These are phyloP conservation scores for Gardenia jasminoides DNA, from an alignment of 257 asterid species.

Conservation along the genomic window DNA sequence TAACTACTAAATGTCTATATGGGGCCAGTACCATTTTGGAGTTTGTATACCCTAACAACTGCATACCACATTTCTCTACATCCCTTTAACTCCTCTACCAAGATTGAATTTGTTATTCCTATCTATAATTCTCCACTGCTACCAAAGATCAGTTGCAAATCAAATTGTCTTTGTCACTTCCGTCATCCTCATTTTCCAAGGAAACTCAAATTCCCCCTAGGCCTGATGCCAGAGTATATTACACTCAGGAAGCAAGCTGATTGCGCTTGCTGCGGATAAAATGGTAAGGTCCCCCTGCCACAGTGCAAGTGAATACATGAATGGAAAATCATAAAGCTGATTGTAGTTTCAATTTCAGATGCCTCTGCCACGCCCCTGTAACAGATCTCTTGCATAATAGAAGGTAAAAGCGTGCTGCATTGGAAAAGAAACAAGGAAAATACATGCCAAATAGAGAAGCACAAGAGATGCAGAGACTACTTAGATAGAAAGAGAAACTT, in stretches of 20 bases:
- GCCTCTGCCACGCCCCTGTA: neutral
- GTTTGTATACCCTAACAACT: neutral
- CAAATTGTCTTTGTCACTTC: neutral
- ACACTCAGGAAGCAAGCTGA: neutral
- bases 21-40: neutral
- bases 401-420: constrained; percentile 1
- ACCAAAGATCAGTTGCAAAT: neutral
- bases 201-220: neutral
- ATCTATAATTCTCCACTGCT: neutral
- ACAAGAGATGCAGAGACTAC: neutral
- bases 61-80: neutral
- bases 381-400: neutral
- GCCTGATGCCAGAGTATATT: too few relatives aligned
- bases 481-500: neutral
- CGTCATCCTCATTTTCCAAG: neutral
- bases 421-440: neutral
- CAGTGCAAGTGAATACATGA: neutral
- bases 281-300: neutral
- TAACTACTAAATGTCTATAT: neutral
- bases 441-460: neutral
- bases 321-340: neutral
- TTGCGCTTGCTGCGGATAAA: neutral
- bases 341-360: neutral
- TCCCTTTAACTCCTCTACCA: too few relatives aligned
- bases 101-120: too few relatives aligned